Percentiles rank a stretch among this genome's conserved stretches.
phyloP scores from a whole-genome alignment of 1,284 basidiomycete species.

The Schizophyllum amplum region DNA sequence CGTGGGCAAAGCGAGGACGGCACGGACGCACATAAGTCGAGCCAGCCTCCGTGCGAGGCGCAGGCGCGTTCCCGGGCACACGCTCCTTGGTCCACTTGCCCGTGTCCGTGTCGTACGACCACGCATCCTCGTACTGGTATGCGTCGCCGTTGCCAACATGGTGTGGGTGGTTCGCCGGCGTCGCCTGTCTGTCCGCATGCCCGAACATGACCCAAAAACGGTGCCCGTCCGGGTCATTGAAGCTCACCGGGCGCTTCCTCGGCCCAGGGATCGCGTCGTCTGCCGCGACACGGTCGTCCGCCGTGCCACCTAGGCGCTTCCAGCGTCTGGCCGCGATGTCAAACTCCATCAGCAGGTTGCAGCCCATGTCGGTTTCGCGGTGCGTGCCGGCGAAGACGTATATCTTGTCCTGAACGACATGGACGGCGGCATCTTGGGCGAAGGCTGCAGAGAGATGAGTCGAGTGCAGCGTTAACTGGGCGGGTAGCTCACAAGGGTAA shows the following conservation, averaged over 20 bases:
- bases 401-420: slow-evolving; percentile 18
- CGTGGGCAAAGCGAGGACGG: neutral
- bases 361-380: slow-evolving; percentile 14
- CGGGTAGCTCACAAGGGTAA: slow-evolving; percentile 10
- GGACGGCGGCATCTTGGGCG: slow-evolving; percentile 20
- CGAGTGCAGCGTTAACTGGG: neutral
- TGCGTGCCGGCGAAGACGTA: slow-evolving; percentile 24
- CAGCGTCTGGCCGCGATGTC: slow-evolving; percentile 16
- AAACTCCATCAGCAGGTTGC: slow-evolving; percentile 20
- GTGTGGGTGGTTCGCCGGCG: slow-evolving; percentile 15
- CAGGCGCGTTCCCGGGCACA: slow-evolving; percentile 28
- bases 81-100: slow-evolving; percentile 29
- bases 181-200: slow-evolving; percentile 24
- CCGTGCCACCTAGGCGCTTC: slow-evolving; percentile 16
- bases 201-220: slow-evolving; percentile 29
- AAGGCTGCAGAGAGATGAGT: neutral
- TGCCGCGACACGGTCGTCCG: slow-evolving; percentile 13
- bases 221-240: slow-evolving; percentile 20
- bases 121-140: slow-evolving; percentile 30
- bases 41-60: slow-evolving; percentile 28
- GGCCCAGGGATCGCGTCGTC: slow-evolving; percentile 20
- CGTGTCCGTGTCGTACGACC: slow-evolving; percentile 29
- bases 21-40: slow-evolving; percentile 25
- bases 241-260: slow-evolving; percentile 23
- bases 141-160: slow-evolving; percentile 17